phyloP scores from a whole-genome alignment of 257 asterid genomes.

The Nicotiana undulata region DNA sequence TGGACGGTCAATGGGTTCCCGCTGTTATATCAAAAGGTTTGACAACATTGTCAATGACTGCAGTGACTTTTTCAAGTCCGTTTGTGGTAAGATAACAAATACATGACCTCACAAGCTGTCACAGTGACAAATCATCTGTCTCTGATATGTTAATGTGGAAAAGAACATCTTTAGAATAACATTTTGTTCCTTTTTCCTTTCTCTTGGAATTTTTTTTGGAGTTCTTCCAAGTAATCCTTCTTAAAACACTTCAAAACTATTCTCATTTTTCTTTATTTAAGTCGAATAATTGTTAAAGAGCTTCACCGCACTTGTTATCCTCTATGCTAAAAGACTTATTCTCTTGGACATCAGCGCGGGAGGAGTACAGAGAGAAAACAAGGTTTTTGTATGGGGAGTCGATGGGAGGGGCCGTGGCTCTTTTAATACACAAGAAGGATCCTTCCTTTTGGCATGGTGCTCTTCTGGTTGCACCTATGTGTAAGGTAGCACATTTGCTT shows the following conservation, averaged over 20 bases:
- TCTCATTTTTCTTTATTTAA: neutral
- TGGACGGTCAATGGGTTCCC: conserved; percentile 76
- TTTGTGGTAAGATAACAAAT: conserved; percentile 46
- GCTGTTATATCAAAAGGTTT: conserved; percentile 75
- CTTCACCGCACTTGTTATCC: neutral
- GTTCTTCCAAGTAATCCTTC: neutral
- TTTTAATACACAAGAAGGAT: conserved; percentile 66
- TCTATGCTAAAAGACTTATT: neutral
- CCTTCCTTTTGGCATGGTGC: conserved; percentile 88
- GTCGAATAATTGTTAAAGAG: neutral
- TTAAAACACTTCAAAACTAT: neutral
- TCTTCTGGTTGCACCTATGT: conserved; percentile 90
- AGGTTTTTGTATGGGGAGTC: conserved; percentile 90
- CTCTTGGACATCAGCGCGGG: conserved; percentile 41
- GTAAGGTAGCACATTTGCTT: conserved; percentile 43
- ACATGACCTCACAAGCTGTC: neutral
- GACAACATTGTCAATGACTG: conserved; percentile 70
- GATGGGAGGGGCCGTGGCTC: conserved; percentile 96
- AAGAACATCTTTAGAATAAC: neutral
- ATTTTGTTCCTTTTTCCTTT: neutral
- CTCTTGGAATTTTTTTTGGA: neutral
- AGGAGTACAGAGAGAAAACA: conserved; percentile 52
- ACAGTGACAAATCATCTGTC: neutral
- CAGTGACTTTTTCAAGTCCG: conserved; percentile 52
- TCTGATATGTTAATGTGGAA: neutral